Evolutionary conservation across 2,329 filamentous ascomycete genomes (phyloP).

Genomic region (Penicillium sp.): DNA sequence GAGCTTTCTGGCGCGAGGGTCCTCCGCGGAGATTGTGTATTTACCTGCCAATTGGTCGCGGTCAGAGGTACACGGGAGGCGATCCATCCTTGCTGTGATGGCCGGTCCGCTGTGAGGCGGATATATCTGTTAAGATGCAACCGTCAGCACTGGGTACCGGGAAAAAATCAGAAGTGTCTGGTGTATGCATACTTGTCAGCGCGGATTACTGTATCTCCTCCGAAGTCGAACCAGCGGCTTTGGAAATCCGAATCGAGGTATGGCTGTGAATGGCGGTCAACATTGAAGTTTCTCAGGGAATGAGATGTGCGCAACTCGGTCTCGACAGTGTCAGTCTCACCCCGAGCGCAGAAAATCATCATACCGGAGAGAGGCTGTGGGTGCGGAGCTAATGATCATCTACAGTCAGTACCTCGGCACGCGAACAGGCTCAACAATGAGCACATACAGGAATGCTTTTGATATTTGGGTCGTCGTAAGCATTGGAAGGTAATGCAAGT

Average conservation of each 20-base stretch:
- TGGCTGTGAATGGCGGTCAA: slow-evolving; percentile 55
- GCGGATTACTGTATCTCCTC: slow-evolving; percentile 83
- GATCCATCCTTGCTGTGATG: slow-evolving; percentile 87
- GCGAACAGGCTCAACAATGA: slow-evolving; percentile 2
- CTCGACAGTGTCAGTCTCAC: slow-evolving; percentile 1
- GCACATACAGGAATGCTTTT: slow-evolving; percentile 62
- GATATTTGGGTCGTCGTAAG: slow-evolving; percentile 52
- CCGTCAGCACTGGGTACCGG: not conserved
- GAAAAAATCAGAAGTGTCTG: not conserved
- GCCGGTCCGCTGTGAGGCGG: slow-evolving; percentile 83
- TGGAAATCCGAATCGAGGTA: slow-evolving; percentile 98
- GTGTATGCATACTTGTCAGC: slow-evolving; percentile 52
- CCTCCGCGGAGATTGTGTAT: slow-evolving; percentile 8
- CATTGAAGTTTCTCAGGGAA: slow-evolving; percentile 11
- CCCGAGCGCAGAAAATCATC: slow-evolving; percentile 34
- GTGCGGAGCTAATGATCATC: slow-evolving; percentile 65
- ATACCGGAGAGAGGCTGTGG: slow-evolving; percentile 74
- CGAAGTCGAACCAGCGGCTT: slow-evolving; percentile 98
- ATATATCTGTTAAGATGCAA: slow-evolving; percentile 64
- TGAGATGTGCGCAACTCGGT: slow-evolving; percentile 3
- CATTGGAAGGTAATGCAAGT: slow-evolving; percentile 31
- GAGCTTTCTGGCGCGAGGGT: not conserved
- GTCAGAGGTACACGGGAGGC: slow-evolving; percentile 93
- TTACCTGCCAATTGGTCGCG: slow-evolving; percentile 92
- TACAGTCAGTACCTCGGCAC: slow-evolving; percentile 17